Percentiles rank a stretch among this genome's conserved stretches.
phyloP scores from a whole-genome alignment of 768 basidiomycete genomes.

The Scleroderma bovista region DNA sequence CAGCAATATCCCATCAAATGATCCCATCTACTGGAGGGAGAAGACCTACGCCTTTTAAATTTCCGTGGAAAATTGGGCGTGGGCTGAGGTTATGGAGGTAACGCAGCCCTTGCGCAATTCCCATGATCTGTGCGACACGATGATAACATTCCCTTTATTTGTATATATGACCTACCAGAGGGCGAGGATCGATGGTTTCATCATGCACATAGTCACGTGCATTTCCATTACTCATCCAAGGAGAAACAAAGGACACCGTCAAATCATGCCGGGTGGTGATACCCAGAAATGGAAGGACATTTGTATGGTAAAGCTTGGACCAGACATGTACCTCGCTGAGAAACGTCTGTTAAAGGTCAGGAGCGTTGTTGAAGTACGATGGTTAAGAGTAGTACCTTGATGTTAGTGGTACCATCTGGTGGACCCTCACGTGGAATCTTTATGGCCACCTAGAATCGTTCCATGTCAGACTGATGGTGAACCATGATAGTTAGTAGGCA shows the following conservation, averaged over 20 bases:
- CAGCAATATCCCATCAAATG: not conserved
- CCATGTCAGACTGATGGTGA: too few relatives aligned
- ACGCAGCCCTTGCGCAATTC: not conserved
- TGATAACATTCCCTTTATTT: too few relatives aligned
- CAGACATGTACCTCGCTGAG: not conserved
- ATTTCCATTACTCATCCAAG: not conserved
- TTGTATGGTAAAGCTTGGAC: constrained; percentile 11
- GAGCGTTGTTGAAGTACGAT: not conserved
- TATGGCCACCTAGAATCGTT: not conserved
- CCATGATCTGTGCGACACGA: not conserved
- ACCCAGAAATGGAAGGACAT: constrained; percentile 14
- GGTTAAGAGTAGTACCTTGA: not conserved
- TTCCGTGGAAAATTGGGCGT: not conserved
- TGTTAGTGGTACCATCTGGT: too few relatives aligned
- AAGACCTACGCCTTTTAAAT: not conserved
- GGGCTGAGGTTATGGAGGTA: not conserved
- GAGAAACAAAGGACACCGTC: not conserved
- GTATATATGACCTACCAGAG: not conserved
- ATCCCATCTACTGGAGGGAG: not conserved
- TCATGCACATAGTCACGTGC: not conserved
- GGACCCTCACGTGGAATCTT: not conserved
- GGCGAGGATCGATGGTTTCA: not conserved
- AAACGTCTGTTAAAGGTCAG: not conserved
- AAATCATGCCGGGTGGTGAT: not conserved
- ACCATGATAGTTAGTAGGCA: too few relatives aligned